Evolutionary conservation across 2,329 filamentous ascomycete genomes (phyloP), one percentile per base, ranked within the genome.

Genomic region (Botrytis paeoniae): DNA sequence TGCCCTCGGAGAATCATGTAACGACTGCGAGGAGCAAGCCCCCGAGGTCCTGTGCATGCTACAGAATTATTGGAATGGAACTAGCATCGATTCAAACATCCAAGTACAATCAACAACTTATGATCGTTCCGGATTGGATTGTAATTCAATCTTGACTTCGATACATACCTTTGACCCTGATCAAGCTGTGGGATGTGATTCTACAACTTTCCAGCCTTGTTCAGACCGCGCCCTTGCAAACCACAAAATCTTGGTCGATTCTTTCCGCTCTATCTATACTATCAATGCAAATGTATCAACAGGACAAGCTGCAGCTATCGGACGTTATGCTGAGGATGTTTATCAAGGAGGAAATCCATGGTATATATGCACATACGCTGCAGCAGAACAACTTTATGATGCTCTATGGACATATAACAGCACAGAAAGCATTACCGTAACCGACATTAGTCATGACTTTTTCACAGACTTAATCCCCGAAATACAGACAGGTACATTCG

Each of bases 281-380:
- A 85, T 95, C 82, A 96, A 95, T 83, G 83, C 82, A 6, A 90
- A 89, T 6, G 88, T 90, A 64, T 77, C 87, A 1, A 81, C 85
- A 22, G 89, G 89, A n/a, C 81, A 83, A 37, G 91, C 91, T n/a
- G 84, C 89, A 20, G 87, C 88, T 3, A 83, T 91, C 2, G 91
- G 91, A 68, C 84, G 91, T 74, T 93, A 93, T 79, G 81, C 89
- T 0, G 91, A 93, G 80, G 92, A 96, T 78, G 82, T 85, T 6
- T 96, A 95, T 82, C 91, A 91, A 81, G 88, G 89, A 74, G 93
- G 92, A 3, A 93, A 96, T 80, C 93, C 93, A 2, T 95, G 93
- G 93, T 78, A 73, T 66, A 73, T 76, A 20, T 87, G 87, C 77
- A 95, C 92, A 0, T 86, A 93, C 37, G 92, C 91, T 1, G 92